These are phyloP conservation scores for Globisporangium megalacanthum DNA, from an alignment of 352 stramenopile species.

Conservation along the genomic window DNA sequence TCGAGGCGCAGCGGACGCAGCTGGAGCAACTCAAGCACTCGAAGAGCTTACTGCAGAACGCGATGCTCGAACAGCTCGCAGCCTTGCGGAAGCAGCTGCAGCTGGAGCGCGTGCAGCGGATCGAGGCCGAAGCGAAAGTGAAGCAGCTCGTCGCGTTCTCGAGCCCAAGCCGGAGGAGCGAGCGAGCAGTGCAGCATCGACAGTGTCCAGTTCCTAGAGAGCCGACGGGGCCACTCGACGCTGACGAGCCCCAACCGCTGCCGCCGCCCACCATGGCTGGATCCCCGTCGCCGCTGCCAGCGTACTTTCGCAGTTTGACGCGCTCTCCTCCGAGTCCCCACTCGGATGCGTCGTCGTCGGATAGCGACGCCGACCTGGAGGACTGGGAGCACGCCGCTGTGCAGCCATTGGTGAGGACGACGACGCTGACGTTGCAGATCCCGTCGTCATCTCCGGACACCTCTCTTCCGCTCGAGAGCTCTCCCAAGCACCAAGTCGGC, in stretches of 20 bases:
- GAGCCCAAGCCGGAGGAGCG: constrained; percentile 4
- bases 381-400: not conserved
- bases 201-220: not conserved
- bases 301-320: constrained; percentile 27
- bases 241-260: constrained; percentile 38
- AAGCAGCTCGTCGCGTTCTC: constrained; percentile 36
- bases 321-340: not conserved
- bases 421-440: not conserved
- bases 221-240: constrained; percentile 9
- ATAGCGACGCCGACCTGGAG: constrained; percentile 10
- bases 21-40: constrained; percentile 72
- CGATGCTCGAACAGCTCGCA: constrained; percentile 79
- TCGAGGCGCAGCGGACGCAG: constrained; percentile 60
- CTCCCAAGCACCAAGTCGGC: constrained; percentile 5
- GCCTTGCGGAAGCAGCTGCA: constrained; percentile 75
- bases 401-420: not conserved
- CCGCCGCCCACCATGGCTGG: constrained; percentile 33
- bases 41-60: constrained; percentile 74
- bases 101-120: constrained; percentile 54
- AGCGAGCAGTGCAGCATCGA: not conserved
- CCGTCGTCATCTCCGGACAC: no score
- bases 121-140: constrained; percentile 63
- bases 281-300: constrained; percentile 29
- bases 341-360: constrained; percentile 21
- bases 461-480: constrained; percentile 7